Percentiles rank a stretch among this genome's conserved stretches.
Evolutionary conservation across 2,329 filamentous ascomycete genomes (phyloP).

Genomic region (Cercospora beticola): DNA sequence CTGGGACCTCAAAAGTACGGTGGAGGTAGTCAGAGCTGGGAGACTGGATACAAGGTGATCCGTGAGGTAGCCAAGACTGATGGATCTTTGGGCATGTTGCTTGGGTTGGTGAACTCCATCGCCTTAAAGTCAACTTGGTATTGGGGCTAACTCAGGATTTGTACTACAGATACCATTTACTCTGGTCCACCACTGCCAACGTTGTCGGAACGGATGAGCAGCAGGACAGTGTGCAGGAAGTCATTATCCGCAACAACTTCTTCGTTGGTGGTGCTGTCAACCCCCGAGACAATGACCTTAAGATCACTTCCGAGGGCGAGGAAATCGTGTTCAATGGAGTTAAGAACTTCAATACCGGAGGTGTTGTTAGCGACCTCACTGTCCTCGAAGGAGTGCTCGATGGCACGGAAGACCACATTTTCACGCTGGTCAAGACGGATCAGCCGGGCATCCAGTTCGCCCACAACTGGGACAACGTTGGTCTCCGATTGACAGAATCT

Average conservation of each 20-base stretch:
- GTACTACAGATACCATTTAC: conserved; percentile 53
- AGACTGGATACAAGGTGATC: conserved; percentile 58
- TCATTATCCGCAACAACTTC: conserved; percentile 63
- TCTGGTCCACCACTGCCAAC: conserved; percentile 63
- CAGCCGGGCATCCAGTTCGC: conserved; percentile 59
- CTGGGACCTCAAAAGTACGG: conserved; percentile 53
- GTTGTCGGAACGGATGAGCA: conserved; percentile 62
- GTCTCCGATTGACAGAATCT: conserved; percentile 63
- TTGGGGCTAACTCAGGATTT: neutral
- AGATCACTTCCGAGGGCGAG: conserved; percentile 56
- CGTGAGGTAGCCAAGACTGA: conserved; percentile 64
- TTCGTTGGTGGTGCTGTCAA: conserved; percentile 66
- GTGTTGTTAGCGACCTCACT: conserved; percentile 64
- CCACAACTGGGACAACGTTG: conserved; percentile 66
- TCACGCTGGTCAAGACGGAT: conserved; percentile 58
- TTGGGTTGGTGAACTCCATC: conserved; percentile 43
- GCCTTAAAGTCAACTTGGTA: neutral
- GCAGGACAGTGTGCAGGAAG: conserved; percentile 55
- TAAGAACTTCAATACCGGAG: conserved; percentile 68
- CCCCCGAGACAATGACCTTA: conserved; percentile 62
- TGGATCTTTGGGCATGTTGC: conserved; percentile 64
- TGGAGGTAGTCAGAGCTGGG: conserved; percentile 51
- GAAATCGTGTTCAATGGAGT: conserved; percentile 60
- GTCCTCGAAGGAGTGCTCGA: conserved; percentile 64
- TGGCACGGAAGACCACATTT: conserved; percentile 61